Conservation (phyloP, 768 basidiomycete genomes). For the Leccinum imitatum region DNA sequence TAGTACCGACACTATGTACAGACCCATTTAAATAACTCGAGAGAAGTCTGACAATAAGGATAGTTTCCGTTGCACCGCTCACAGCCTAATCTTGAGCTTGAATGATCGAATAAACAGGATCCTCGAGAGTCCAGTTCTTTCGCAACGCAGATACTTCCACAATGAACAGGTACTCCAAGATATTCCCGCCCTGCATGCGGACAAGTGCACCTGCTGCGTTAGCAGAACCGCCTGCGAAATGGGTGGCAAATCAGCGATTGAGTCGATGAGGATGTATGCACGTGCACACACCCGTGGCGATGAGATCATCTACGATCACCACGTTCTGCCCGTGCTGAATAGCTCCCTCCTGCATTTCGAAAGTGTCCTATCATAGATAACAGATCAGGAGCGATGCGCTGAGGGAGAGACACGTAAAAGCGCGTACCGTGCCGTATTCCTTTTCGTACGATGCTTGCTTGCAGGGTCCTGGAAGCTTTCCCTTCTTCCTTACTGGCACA, state of each 20-base stretch:
- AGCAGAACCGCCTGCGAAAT: constrained; percentile 79
- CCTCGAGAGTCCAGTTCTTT: constrained; percentile 65
- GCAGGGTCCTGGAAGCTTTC: constrained; percentile 91
- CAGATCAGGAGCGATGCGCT: constrained; percentile 2
- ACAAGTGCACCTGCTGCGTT: constrained; percentile 90
- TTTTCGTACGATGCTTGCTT: constrained; percentile 78
- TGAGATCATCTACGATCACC: constrained; percentile 89
- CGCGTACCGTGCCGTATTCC: constrained; percentile 87
- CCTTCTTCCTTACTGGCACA: constrained; percentile 91
- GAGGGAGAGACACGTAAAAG: constrained; percentile 7
- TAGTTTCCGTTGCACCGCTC: constrained; percentile 10
- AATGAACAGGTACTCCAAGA: constrained; percentile 92
- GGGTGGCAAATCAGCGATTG: constrained; percentile 8
- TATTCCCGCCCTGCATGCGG: constrained; percentile 75
- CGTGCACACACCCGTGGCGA: constrained; percentile 79
- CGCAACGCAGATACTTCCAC: constrained; percentile 79
- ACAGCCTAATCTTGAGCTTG: constrained; percentile 66
- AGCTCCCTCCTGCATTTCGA: constrained; percentile 91
- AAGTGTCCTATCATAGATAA: constrained; percentile 64
- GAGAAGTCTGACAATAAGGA: constrained; percentile 17
- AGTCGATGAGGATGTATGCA: not conserved
- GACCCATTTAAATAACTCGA: constrained; percentile 3
- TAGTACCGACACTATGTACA: constrained; percentile 3
- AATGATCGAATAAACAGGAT: constrained; percentile 86
- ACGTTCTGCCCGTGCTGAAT: constrained; percentile 83